Evolutionary conservation across 139 green algal genomes (phyloP).

Genomic region (Trebouxia sp.): DNA sequence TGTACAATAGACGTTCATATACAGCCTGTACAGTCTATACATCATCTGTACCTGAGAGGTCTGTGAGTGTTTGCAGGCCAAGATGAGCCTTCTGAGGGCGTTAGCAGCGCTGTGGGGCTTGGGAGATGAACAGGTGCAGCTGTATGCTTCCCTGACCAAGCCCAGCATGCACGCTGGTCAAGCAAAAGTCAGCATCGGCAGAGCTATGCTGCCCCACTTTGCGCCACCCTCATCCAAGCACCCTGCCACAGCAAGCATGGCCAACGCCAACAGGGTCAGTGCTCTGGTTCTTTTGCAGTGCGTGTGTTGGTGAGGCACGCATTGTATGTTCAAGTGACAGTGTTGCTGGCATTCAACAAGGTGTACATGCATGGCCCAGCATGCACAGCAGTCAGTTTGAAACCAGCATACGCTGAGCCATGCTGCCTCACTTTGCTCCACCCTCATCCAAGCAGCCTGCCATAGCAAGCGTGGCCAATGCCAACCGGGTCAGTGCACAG

Average conservation of each 20-base stretch:
- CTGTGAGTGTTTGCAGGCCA: slow-evolving; percentile 45
- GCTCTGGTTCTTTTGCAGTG: no score
- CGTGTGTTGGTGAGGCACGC: no score
- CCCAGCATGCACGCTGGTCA: slow-evolving; percentile 50
- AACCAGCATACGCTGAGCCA: slow-evolving; percentile 38
- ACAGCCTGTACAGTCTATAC: no score
- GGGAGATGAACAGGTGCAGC: slow-evolving; percentile 38
- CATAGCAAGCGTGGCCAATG: neutral
- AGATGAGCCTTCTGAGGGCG: slow-evolving; percentile 45
- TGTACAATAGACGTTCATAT: no score
- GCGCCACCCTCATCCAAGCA: no score
- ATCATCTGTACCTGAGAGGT: no score
- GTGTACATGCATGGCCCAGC: no score
- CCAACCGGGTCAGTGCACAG: neutral
- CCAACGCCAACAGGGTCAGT: slow-evolving; percentile 7
- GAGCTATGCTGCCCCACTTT: slow-evolving; percentile 46
- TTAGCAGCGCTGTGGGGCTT: slow-evolving; percentile 68
- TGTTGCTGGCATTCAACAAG: no score
- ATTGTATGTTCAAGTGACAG: no score
- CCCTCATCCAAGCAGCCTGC: neutral
- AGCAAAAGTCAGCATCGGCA: slow-evolving; percentile 35
- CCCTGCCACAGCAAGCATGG: neutral
- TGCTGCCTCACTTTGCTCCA: no score
- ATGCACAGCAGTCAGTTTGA: slow-evolving; percentile 36
- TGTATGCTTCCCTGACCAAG: slow-evolving; percentile 65